Conservation (phyloP, 768 basidiomycete species). For the Tremella mesenterica region DNA sequence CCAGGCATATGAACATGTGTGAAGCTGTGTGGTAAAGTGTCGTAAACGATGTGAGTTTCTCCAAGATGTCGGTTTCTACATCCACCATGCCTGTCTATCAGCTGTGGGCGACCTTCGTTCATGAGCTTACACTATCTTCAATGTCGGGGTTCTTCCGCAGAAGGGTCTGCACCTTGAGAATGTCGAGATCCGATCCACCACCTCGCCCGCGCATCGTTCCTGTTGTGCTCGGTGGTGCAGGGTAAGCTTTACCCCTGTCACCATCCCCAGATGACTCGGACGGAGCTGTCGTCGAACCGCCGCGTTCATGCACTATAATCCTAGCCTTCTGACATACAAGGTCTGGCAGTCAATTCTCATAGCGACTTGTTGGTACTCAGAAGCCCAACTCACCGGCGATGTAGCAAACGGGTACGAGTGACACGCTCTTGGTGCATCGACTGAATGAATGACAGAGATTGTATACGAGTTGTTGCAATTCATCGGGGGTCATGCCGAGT, state of each 20-base stretch:
- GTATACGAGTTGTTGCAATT: constrained; percentile 37
- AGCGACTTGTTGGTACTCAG: background rate
- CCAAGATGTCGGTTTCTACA: constrained; percentile 13
- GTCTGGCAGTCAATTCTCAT: constrained; percentile 8
- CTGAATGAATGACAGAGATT: constrained; percentile 37
- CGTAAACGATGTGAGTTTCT: no score
- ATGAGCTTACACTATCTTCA: constrained; percentile 26
- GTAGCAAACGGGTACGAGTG: constrained; percentile 41
- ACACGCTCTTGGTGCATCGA: constrained; percentile 40
- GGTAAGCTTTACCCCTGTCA: constrained; percentile 6
- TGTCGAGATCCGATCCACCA: constrained; percentile 18
- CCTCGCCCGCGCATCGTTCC: constrained; percentile 1
- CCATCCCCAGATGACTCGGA: constrained; percentile 27
- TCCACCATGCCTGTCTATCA: constrained; percentile 35
- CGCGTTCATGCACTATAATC: constrained; percentile 33
- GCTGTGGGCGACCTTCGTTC: background rate
- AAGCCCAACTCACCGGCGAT: constrained; percentile 29
- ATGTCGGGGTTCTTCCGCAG: constrained; percentile 33
- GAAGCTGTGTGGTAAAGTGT: no score
- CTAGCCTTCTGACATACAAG: constrained; percentile 42
- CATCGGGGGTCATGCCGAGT: constrained; percentile 31
- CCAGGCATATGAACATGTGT: background rate
- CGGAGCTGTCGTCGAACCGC: constrained; percentile 11
- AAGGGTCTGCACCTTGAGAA: constrained; percentile 35
- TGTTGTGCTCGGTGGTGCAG: background rate